Base-by-base conservation (phyloP, 108 stramenopile genomes). In the Nannochloropsis gaditana region DNA sequence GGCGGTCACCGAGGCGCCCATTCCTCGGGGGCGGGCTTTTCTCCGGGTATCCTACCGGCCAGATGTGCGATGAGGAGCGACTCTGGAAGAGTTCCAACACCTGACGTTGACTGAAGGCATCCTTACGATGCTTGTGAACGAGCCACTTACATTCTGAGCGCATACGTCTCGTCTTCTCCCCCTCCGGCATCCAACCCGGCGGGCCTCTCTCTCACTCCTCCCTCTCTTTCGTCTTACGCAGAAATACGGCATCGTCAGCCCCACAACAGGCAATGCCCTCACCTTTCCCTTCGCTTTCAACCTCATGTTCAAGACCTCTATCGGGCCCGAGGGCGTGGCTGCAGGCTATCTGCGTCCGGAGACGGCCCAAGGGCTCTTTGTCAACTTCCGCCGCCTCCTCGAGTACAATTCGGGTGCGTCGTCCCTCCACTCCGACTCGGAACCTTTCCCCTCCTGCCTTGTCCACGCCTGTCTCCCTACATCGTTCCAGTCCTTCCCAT, bases 301-400 rank as follows among this genome's bases (percentile, higher is more conserved):
- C 92, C 93, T 99, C 83, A 99, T 99, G 99, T 99, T 99, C 92
- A 95, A 96, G 92, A 99, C 98, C 45, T 95, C 94, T 79, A 99
- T 99, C 85, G 99, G 99, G 43, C 99, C 99, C 11, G 96, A 97
- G 91, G 99, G 99, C 31, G 95, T 95, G 19, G 45, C 92, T 43
- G 95, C 95, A 45, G 99, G 98, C 44, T 99, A 94, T 92, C 92
- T 99, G 92, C 93, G 99, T 41, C 99, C 99, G 4, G 99, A 99
- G 92, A 99, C 99, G 9, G 99, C 99, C 19, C 91, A 91, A 45
- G 91, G 91, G 15, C 86, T 99, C 19, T 99, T 99, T 90, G 97
- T 99, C 17, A 99, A 99, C 93, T 99, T 98, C 90, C 91, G 93
- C 82, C 94, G 99, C 45, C 92, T 99, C 86, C 92, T 99, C 85